Evolutionary conservation across 108 stramenopile species (phyloP).

Genomic region (Fragilaria radians): DNA sequence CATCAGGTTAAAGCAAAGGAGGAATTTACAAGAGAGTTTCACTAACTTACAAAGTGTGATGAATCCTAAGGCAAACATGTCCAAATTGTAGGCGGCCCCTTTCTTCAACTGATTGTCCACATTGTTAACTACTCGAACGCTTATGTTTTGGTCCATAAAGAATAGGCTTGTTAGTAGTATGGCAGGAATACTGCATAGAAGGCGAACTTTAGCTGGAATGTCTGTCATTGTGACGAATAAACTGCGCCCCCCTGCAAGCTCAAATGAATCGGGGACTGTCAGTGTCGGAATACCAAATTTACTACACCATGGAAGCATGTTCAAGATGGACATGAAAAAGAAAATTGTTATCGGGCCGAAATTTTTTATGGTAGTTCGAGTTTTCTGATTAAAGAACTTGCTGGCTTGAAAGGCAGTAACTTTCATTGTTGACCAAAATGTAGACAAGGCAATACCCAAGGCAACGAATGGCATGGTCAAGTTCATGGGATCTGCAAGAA

Average conservation of each 20-base stretch:
- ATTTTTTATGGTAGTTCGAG: constrained; percentile 77
- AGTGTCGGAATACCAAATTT: constrained; percentile 76
- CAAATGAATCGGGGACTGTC: constrained; percentile 67
- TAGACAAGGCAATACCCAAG: constrained; percentile 62
- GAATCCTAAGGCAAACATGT: constrained; percentile 86
- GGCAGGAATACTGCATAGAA: constrained; percentile 84
- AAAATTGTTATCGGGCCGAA: constrained; percentile 92
- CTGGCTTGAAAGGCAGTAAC: constrained; percentile 63
- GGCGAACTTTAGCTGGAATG: constrained; percentile 49
- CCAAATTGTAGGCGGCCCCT: constrained; percentile 86
- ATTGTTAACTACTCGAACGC: constrained; percentile 85
- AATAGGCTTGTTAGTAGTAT: constrained; percentile 81
- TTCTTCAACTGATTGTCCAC: constrained; percentile 87
- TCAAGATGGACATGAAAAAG: constrained; percentile 65
- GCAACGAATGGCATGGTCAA: constrained; percentile 78
- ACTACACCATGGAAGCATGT: constrained; percentile 46
- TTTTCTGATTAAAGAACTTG: constrained; percentile 62
- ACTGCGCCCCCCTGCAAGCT: constrained; percentile 66
- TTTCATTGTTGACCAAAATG: constrained; percentile 57
- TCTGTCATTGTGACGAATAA: constrained; percentile 66
- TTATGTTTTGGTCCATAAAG: constrained; percentile 97
- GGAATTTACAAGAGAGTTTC: background rate
- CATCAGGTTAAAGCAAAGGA: background rate
- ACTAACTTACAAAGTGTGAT: constrained; percentile 52
- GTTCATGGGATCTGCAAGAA: constrained; percentile 72